These are phyloP conservation scores for Papiliotrema flavescens DNA, from an alignment of 1,284 basidiomycete genomes.

Conservation along the genomic window DNA sequence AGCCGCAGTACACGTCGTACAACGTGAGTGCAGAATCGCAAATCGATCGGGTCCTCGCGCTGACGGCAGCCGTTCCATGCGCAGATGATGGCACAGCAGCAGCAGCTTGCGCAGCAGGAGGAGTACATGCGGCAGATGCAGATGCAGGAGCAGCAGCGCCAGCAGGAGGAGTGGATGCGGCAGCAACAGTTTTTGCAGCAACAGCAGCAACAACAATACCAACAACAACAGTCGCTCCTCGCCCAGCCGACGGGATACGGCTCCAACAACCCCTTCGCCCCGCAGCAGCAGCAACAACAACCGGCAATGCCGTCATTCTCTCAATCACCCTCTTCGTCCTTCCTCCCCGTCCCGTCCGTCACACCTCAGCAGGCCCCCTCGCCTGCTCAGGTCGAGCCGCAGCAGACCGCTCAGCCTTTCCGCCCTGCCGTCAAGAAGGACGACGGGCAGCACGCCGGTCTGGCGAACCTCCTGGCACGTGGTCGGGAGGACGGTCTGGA, in stretches of 20 bases:
- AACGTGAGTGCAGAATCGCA: constrained; percentile 35
- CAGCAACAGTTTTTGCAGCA: constrained; percentile 55
- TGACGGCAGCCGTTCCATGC: constrained; percentile 47
- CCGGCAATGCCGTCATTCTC: constrained; percentile 47
- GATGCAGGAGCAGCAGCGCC: constrained; percentile 43
- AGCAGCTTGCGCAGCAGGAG: constrained; percentile 48
- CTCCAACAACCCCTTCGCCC: constrained; percentile 92
- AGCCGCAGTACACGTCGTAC: constrained; percentile 59
- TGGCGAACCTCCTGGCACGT: constrained; percentile 77
- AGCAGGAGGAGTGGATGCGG: constrained; percentile 48
- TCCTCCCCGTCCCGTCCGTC: constrained; percentile 31
- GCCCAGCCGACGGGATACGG: constrained; percentile 63
- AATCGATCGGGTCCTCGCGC: not conserved
- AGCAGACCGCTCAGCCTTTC: constrained; percentile 33
- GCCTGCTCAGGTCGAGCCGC: constrained; percentile 19
- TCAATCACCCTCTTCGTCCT: constrained; percentile 22
- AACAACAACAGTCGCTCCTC: constrained; percentile 51
- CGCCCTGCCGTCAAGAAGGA: constrained; percentile 40
- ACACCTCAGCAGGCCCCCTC: constrained; percentile 13
- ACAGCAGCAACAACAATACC: constrained; percentile 55
- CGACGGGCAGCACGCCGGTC: constrained; percentile 68
- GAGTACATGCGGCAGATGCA: constrained; percentile 50
- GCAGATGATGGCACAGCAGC: constrained; percentile 47
- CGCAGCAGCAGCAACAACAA: constrained; percentile 36
- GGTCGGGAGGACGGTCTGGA: constrained; percentile 77